Conservation (phyloP, 164 flowering plant species). For the Stephania cephalantha region DNA sequence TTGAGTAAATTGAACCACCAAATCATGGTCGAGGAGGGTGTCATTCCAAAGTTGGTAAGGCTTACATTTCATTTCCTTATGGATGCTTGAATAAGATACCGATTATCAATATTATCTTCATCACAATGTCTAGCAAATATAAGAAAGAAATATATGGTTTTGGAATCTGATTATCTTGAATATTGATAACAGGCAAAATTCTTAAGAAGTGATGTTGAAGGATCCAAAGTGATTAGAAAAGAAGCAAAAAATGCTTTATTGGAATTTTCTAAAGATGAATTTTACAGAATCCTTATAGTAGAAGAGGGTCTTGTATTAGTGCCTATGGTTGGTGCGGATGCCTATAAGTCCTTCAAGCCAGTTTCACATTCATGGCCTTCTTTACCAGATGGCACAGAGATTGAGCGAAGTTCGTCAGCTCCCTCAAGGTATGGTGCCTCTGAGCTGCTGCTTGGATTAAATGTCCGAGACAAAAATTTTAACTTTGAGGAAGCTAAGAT, state of each 20-base stretch:
- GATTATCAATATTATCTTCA: neutral
- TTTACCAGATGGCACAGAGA: constrained; percentile 75
- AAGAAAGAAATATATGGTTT: too few relatives aligned
- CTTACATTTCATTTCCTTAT: constrained; percentile 9
- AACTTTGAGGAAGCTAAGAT: constrained; percentile 59
- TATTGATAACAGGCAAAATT: constrained; percentile 55
- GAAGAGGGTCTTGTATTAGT: constrained; percentile 85
- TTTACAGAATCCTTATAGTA: constrained; percentile 57
- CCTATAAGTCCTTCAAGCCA: constrained; percentile 61
- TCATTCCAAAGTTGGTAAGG: constrained; percentile 78
- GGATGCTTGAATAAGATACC: neutral
- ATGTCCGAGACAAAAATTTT: constrained; percentile 34
- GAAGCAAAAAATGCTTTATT: constrained; percentile 66
- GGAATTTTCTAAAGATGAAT: constrained; percentile 71
- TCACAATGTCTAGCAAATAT: neutral
- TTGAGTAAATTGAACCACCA: constrained; percentile 49
- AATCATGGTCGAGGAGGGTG: constrained; percentile 76
- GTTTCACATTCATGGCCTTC: constrained; percentile 69
- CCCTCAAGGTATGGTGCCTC: constrained; percentile 79
- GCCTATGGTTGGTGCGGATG: constrained; percentile 67
- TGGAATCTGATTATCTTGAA: constrained; percentile 12
- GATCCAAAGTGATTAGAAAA: constrained; percentile 43
- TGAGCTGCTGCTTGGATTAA: constrained; percentile 70
- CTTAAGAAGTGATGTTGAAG: constrained; percentile 37
- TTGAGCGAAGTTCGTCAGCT: constrained; percentile 40